Percentiles rank a stretch among this genome's conserved stretches.
phyloP scores from a whole-genome alignment of 2,329 filamentous ascomycete genomes.

The Sporothrix mexicana region DNA sequence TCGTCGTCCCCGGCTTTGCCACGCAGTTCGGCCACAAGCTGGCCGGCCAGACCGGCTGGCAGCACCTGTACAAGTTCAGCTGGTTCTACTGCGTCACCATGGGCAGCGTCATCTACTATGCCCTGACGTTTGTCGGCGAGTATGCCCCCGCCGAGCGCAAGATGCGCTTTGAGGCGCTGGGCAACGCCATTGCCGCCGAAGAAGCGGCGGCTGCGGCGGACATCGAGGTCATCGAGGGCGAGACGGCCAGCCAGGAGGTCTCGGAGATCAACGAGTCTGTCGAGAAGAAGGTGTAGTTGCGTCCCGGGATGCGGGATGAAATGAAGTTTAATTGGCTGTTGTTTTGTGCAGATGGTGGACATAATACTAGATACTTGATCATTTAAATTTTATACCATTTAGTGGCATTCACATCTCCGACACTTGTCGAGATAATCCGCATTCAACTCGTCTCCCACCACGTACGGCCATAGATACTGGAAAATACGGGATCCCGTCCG shows the following conservation, averaged over 20 bases:
- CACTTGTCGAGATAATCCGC: no score
- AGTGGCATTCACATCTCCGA: no score
- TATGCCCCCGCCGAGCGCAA: constrained; percentile 8
- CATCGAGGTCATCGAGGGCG: neutral
- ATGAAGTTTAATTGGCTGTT: no score
- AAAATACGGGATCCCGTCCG: no score
- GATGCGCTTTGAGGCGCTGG: neutral
- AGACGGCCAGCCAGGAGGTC: constrained; percentile 17
- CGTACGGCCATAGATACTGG: no score
- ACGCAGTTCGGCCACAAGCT: constrained; percentile 30
- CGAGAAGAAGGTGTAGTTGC: constrained; percentile 7
- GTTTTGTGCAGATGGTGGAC: no score
- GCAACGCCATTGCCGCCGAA: neutral
- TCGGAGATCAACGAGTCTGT: constrained; percentile 15
- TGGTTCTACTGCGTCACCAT: constrained; percentile 28
- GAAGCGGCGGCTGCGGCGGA: no score
- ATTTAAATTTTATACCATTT: no score
- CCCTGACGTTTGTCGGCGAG: constrained; percentile 15
- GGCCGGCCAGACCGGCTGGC: constrained; percentile 22
- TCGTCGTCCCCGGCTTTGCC: constrained; percentile 26
- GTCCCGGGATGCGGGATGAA: no score
- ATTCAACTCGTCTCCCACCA: neutral
- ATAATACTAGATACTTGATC: no score
- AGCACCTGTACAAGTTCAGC: constrained; percentile 30
- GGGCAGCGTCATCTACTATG: constrained; percentile 23